Conservation (phyloP, 2,329 filamentous ascomycete genomes). For the Colletotrichum magnum region DNA sequence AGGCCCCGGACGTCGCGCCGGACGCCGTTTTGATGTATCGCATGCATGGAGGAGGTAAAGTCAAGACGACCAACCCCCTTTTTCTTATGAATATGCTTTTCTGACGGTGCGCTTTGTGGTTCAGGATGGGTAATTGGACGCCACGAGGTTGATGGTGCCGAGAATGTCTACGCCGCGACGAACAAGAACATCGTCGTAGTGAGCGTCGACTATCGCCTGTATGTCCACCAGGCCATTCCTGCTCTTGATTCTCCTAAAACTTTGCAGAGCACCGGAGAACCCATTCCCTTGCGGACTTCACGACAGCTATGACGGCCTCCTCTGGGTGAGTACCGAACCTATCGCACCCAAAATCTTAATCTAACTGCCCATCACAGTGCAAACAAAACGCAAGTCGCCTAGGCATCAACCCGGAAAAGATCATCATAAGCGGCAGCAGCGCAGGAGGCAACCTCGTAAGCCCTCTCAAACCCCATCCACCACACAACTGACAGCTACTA, state of each 20-base stretch:
- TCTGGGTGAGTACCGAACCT: slow-evolving; percentile 56
- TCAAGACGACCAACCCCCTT: neutral
- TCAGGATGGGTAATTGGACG: slow-evolving; percentile 48
- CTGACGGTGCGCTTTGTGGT: neutral
- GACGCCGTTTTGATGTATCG: slow-evolving; percentile 48
- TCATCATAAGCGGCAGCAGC: slow-evolving; percentile 54
- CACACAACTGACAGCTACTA: neutral
- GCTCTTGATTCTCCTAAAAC: neutral
- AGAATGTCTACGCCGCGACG: slow-evolving; percentile 51
- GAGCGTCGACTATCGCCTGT: slow-evolving; percentile 54
- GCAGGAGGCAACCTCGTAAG: slow-evolving; percentile 53
- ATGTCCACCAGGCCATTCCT: slow-evolving; percentile 40
- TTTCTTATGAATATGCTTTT: neutral
- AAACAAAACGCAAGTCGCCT: slow-evolving; percentile 48
- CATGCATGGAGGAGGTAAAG: slow-evolving; percentile 53
- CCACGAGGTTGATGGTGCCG: slow-evolving; percentile 52
- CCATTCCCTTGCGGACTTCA: slow-evolving; percentile 52
- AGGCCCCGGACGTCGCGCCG: slow-evolving; percentile 44
- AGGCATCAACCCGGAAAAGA: slow-evolving; percentile 50
- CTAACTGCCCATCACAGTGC: slow-evolving; percentile 43
- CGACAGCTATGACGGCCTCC: slow-evolving; percentile 54
- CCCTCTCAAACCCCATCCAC: no score
- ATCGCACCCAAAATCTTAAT: no score
- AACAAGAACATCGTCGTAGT: slow-evolving; percentile 52
- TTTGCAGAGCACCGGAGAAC: slow-evolving; percentile 53